These are phyloP conservation scores for Blastobotrys terrestris DNA, from an alignment of 805 yeast species.

Conservation along the genomic window DNA sequence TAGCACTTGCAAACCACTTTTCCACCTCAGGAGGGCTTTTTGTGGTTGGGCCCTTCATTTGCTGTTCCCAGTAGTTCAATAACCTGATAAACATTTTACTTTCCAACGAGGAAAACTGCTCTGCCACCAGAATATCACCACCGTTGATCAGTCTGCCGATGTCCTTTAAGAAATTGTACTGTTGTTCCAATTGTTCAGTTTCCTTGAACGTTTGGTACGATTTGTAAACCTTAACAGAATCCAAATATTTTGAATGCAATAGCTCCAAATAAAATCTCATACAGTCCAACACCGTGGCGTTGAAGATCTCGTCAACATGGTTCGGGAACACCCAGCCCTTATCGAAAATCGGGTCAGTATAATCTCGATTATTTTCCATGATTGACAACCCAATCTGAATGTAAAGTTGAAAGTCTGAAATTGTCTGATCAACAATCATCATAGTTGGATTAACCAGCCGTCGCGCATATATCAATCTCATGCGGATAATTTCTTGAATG, in stretches of 20 bases:
- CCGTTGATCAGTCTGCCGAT: conserved; percentile 75
- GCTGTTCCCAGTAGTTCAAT: conserved; percentile 63
- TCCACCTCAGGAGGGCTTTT: conserved; percentile 39
- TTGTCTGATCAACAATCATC: conserved; percentile 94
- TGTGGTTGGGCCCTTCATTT: conserved; percentile 54
- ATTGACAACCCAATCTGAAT: conserved; percentile 69
- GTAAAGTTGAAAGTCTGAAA: conserved; percentile 75
- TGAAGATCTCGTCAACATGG: conserved; percentile 57
- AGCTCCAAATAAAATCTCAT: conserved; percentile 65
- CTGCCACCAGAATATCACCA: conserved; percentile 75
- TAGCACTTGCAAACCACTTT: conserved; percentile 41
- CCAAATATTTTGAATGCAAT: conserved; percentile 69
- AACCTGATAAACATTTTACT: conserved; percentile 63
- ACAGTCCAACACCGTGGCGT: conserved; percentile 64
- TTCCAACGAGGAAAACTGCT: conserved; percentile 62
- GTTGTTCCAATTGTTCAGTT: conserved; percentile 80
- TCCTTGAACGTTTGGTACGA: conserved; percentile 80
- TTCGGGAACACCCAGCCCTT: conserved; percentile 69
- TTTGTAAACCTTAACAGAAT: conserved; percentile 52
- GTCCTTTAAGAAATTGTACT: conserved; percentile 71
- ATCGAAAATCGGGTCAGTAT: conserved; percentile 42
- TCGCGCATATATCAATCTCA: conserved; percentile 70
- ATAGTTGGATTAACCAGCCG: conserved; percentile 79
- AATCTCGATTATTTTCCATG: conserved; percentile 58
- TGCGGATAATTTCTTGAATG: conserved; percentile 68